Base-by-base conservation (phyloP, 1,139 yeast genomes). In the Scheffersomyces segobiensis region DNA sequence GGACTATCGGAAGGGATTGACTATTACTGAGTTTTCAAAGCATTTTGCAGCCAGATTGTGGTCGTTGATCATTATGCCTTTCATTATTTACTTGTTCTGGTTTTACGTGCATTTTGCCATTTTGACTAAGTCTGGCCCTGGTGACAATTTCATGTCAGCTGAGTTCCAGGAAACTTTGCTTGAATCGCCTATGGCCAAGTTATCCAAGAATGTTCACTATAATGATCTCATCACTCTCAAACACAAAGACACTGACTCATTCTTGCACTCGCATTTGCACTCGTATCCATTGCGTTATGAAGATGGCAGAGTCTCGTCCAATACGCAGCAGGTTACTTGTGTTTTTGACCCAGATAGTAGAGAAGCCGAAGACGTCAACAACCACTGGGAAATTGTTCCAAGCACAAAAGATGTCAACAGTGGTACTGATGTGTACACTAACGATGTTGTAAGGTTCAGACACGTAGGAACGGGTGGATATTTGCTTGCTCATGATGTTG, bases 251-350 rank as follows among this genome's bases (percentile, higher is more conserved):
- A 91, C 97, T 3, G 85, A 81, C 3, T 87, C 91, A 17, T 82
- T 84, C 57, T 82, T 95, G 67, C 98, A 95, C 72, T 95, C 99
- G 0, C 98, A 93, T 68, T 68, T 72, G 14, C 82, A 78, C 47
- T 71, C 66, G 17, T 95, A 95, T 72, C 99, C 99, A 49, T 79
- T 93, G 67, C 87, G 98, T 71, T 95, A 95, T 71, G 98, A 92
- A 57, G 98, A 95, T 71, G 99, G 99, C 14, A 88, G 99, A 76
- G 82, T 95, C 56, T 93, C 98, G 0, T 93, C 98, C 12, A 91
- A 91, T 72, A 95, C 97, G 58, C 99, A 95, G 77, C 97, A 92
- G 75, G 97, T 95, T 46, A 93, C 98, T 6, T 91, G 92, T 64
- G 85, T 86, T 57, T 63, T 68, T 50, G 70, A 71, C 53, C 55